phyloP scores from a whole-genome alignment of 1,139 yeast species.

The Sugiyamaella paludigena region DNA sequence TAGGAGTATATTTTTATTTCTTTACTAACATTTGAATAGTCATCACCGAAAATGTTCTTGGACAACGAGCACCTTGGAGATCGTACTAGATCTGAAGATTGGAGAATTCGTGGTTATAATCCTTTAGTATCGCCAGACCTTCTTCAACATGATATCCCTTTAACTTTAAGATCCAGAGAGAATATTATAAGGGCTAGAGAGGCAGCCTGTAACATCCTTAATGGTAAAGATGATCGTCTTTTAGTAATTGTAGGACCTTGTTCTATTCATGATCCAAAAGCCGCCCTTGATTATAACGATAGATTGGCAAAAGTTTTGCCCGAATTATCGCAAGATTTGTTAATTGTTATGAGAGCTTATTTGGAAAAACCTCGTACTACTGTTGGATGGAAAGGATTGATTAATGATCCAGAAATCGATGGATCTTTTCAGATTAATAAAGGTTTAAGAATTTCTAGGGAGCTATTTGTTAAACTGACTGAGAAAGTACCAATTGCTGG shows the following conservation, averaged over 20 bases:
- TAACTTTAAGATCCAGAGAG: constrained; percentile 56
- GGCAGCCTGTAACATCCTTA: constrained; percentile 66
- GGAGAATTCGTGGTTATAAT: constrained; percentile 93
- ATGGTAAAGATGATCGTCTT: constrained; percentile 77
- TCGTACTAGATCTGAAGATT: constrained; percentile 78
- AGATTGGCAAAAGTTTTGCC: constrained; percentile 59
- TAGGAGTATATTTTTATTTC: too few species aligned
- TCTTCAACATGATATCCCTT: constrained; percentile 84
- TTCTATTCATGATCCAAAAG: constrained; percentile 90
- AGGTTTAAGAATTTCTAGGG: constrained; percentile 86
- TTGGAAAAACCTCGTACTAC: constrained; percentile 98
- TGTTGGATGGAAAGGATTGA: constrained; percentile 98
- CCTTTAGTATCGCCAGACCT: constrained; percentile 94
- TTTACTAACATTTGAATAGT: constrained; percentile 1
- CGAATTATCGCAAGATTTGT: constrained; percentile 68
- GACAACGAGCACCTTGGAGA: constrained; percentile 81
- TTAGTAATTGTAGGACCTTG: constrained; percentile 93
- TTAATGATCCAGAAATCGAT: constrained; percentile 95
- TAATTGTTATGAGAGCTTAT: constrained; percentile 95
- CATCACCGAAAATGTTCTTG: constrained; percentile 61
- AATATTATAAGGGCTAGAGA: constrained; percentile 75
- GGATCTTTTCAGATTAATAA: constrained; percentile 92
- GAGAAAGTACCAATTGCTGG: constrained; percentile 86
- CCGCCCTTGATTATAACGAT: constrained; percentile 85
- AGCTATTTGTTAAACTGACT: constrained; percentile 80